phyloP scores from a whole-genome alignment of 208 protist genomes.

The Leishmania gerbilli region DNA sequence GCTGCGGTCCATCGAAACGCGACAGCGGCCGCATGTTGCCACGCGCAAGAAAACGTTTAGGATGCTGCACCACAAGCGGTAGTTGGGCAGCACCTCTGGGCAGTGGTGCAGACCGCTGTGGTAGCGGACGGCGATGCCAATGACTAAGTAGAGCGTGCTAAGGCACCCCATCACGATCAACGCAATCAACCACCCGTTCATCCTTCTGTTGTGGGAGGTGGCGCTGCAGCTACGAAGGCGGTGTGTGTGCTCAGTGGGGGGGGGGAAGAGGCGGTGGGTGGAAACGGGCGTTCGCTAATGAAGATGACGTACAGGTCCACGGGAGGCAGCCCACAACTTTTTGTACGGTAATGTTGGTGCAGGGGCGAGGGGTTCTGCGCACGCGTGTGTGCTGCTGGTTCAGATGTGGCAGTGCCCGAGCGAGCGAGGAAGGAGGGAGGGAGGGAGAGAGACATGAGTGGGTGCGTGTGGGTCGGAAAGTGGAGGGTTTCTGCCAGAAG shows the following conservation, averaged over 20 bases:
- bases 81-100: constrained; percentile 81
- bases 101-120: constrained; percentile 67
- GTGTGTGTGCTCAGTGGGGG: neutral
- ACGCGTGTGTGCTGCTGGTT: neutral
- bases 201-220: neutral
- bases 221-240: neutral
- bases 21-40: constrained; percentile 51
- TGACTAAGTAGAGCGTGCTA: constrained; percentile 56
- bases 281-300: neutral
- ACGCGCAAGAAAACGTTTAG: constrained; percentile 27
- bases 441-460: neutral
- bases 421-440: neutral
- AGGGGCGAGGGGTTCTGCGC: neutral
- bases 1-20: constrained; percentile 5
- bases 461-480: neutral
- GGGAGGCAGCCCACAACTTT: neutral
- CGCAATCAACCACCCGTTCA: constrained; percentile 35
- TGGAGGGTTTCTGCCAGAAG: neutral
- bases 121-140: constrained; percentile 76
- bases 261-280: neutral
- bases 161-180: constrained; percentile 38
- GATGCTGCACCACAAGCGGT: constrained; percentile 64
- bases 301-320: neutral
- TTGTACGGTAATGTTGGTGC: neutral
- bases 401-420: neutral